Evolutionary conservation across 441 rosid genomes (phyloP), one percentile per base, ranked within the genome.

Genomic region (Erysimum cheiri): DNA sequence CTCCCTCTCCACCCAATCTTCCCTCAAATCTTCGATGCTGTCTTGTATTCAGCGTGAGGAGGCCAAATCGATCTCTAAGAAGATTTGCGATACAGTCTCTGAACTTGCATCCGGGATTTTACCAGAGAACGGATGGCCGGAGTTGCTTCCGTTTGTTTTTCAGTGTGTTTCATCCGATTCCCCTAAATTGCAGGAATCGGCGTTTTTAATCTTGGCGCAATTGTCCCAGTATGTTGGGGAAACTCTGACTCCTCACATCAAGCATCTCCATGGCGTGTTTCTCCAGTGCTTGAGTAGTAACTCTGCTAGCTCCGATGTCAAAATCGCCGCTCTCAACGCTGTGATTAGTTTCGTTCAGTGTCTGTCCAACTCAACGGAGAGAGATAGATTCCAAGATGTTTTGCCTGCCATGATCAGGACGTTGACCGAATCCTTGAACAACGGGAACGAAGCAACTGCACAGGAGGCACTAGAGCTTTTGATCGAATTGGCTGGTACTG

Each of bases 301-400:
- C 19, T 75, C 93, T 2, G 80, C 60, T 60, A 70, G 81, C 73
- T 81, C 85, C 36, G 99, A 95, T 60, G 99, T 95, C 12, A 95
- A 89, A 82, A 95, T 95, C 55, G 99, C 98, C 0, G 97, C 98
- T 0, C 80, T 95, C 71, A 95, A 89, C 67, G 97, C 99, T 0
- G 96, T 92, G 17, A 92, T 92, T 49, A 91, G 85, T 80, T 95
- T 92, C 60, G 94, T 95, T 63, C 99, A 95, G 85, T 92, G 96
- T 67, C 59, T 92, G 57, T 76, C 78, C 4, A 85, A 77, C 63
- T 85, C 96, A 0, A 64, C 91, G 1, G 99, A 96, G 66, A 75
- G 99, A 9, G 99, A 96, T 68, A 82, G 99, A 78, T 92, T 96
- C 71, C 99, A 96, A 82, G 99, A 96, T 77, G 78, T 96, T 76